phyloP scores from a whole-genome alignment of 179 eudicot genomes.

The Vitellaria paradoxa region DNA sequence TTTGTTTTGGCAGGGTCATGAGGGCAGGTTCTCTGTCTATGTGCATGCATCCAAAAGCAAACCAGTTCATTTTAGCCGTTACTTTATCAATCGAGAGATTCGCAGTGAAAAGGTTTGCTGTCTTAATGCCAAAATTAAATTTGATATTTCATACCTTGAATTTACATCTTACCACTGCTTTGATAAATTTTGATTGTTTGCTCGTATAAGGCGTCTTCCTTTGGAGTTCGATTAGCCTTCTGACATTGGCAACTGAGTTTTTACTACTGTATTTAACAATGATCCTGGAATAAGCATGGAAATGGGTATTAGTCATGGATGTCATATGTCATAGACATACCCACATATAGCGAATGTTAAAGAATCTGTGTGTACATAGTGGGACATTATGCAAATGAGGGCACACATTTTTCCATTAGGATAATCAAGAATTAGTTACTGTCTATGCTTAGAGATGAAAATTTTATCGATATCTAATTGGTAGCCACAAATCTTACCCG shows the following conservation, averaged over 20 bases:
- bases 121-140: neutral
- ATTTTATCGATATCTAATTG: too few relatives aligned
- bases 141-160: neutral
- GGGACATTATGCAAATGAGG: too few relatives aligned
- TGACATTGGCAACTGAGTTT: neutral
- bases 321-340: neutral
- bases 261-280: neutral
- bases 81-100: slow-evolving; percentile 69
- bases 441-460: too few relatives aligned
- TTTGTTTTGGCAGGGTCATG: slow-evolving; percentile 73
- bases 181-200: neutral
- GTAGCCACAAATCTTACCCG: too few relatives aligned
- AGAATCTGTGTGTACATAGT: neutral
- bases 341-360: neutral
- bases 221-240: neutral
- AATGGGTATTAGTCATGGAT: neutral
- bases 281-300: neutral
- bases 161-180: neutral
- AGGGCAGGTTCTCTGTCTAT: slow-evolving; percentile 81
- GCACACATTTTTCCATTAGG: neutral
- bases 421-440: neutral
- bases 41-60: slow-evolving; percentile 83
- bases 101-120: slow-evolving; percentile 76
- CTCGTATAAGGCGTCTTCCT: neutral
- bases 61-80: slow-evolving; percentile 68